A percentile compares a stretch with the other conserved stretches of the same genome.
phyloP scores from a whole-genome alignment of 257 asterid genomes.

The Capsicum pubescens region DNA sequence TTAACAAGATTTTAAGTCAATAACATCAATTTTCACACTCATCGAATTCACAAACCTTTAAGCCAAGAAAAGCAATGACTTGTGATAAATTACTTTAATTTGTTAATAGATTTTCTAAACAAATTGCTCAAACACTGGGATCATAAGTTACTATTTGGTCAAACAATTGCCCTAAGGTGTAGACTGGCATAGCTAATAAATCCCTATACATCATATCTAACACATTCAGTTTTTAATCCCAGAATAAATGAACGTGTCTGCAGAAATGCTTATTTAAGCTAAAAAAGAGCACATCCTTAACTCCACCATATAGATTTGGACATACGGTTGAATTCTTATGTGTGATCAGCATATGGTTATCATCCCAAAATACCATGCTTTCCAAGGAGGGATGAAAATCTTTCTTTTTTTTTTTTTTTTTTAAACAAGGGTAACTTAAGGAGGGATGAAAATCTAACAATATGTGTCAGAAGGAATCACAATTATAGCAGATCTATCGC shows the following conservation, averaged over 20 bases:
- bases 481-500: slow-evolving; percentile 25
- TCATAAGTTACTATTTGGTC: background rate
- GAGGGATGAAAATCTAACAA: slow-evolving; percentile 8
- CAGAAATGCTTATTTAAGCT: background rate
- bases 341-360: background rate
- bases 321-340: background rate
- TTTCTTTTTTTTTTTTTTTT: background rate
- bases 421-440: background rate
- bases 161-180: slow-evolving; percentile 7
- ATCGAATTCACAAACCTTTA: background rate
- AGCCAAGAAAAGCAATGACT: background rate
- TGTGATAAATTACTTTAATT: slow-evolving; percentile 10
- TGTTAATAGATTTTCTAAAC: background rate
- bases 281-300: background rate
- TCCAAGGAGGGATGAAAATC: background rate
- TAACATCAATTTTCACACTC: slow-evolving; percentile 5
- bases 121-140: slow-evolving; percentile 7
- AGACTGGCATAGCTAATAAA: background rate
- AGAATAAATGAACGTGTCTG: background rate
- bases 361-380: background rate
- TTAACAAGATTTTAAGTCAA: background rate
- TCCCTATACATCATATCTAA: slow-evolving; percentile 15
- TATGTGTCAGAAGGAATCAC: background rate
- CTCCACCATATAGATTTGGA: background rate
- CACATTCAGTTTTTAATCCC: background rate